Base-by-base conservation (phyloP, 2,329 filamentous ascomycete species). In the Dactylonectria estremocensis region DNA sequence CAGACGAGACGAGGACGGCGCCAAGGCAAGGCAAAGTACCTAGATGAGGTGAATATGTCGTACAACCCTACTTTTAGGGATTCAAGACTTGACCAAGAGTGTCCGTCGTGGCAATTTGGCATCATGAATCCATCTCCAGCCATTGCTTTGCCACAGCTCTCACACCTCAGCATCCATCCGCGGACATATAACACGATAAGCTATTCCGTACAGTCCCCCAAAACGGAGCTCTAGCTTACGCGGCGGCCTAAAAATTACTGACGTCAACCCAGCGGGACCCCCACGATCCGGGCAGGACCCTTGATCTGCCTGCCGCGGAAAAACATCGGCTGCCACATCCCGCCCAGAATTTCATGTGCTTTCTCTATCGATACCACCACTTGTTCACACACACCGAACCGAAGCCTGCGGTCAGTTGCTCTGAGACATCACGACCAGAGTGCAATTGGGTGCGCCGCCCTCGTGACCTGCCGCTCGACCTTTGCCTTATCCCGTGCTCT, bases 191-290 rank as follows among this genome's bases (percentile, higher is more conserved):
- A 43, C 40, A n/a, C 40, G n/a, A n/a, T n/a, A n/a, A n/a, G n/a
- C n/a, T n/a, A n/a, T n/a, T n/a, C n/a, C n/a, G n/a, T 43, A n/a
- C 14, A 8, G 14, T 14, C 20, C 18, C 50, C 28, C 20, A 28
- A 11, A 18, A 24, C 11, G 49, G 22, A 60, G 43, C 18, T 52
- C 49, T 45, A 58, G 33, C 46, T 28, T 37, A 35, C 40, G 31
- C 31, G 49, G 59, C 48, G n/a, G 49, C 35, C 40, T 20, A 28
- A 28, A 28, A 28, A 28, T 28, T 28, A 28, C 56, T 66, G 64
- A 66, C 58, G 64, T 66, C 64, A 66, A 58, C 20, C 31, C 46
- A 20, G 52, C 57, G 58, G 64, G 45, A 33, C 53, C 33, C 50
- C 62, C 52, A 33, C 14, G 10, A 37, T 20, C 24, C 57, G n/a